Evolutionary conservation across 116 monocot genomes (phyloP), one percentile per base, ranked within the genome.

Genomic region (Phalaenopsis hybrid): DNA sequence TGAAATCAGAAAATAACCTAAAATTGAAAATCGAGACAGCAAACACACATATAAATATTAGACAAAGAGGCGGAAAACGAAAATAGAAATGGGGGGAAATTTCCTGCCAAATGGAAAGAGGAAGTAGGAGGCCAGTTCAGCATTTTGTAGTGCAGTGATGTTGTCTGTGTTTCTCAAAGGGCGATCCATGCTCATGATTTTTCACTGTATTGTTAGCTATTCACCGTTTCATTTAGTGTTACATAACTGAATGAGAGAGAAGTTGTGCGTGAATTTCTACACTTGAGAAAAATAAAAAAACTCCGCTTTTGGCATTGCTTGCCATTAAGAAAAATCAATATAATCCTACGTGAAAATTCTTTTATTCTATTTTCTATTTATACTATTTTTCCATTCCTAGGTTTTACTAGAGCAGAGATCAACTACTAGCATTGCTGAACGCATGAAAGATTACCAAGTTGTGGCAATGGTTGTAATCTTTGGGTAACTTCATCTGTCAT

Each of bases 391-490:
- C 49, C 18, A 52, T 44, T 20, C 51, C 12, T 86, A 95, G 98
- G 86, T 93, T 82, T 63, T 98, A 72, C 76, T 98, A 20, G 95
- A 95, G 57, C 86, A 93, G 81, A 82, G 55, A 81, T 90, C 84
- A 41, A 77, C 23, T 80, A 43, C 21, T 50, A 85, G 83, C 44
- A 85, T 95, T 82, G 85, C 87, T 23, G 87, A 98, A 69, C 85
- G 88, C 25, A 95, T 98, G 93, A 92, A 89, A 78, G 88, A 82
- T 75, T 93, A 98, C 81, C 90, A 95, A 77, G 93, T 89, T 28
- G 88, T 98, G 79, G 98, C 86, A 21, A 95, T 98, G 98, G 23
- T 95, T 81, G 78, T 98, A 79, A 73, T 95, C 17, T 63, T 95
- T 65, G 98, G 98, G 95, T 95, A 85, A 82, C 81, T 80, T 80